These are phyloP conservation scores for Aspergillus persii DNA, from an alignment of 2,329 filamentous ascomycete genomes.

Conservation along the genomic window DNA sequence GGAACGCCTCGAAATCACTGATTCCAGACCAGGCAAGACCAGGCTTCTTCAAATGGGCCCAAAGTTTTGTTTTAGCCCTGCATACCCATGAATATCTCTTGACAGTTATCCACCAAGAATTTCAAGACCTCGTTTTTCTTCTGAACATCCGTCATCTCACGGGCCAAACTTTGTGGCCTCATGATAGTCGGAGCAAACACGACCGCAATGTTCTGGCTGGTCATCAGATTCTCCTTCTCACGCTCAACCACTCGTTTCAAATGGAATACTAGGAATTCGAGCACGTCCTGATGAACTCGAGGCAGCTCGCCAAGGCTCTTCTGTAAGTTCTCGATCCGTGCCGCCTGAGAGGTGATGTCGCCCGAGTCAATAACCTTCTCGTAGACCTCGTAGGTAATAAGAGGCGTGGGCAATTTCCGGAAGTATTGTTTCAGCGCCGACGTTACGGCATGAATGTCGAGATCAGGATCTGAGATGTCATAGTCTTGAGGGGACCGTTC, in stretches of 20 bases:
- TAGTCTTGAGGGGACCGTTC: slow-evolving; percentile 73
- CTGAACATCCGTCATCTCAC: slow-evolving; percentile 95
- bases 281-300: slow-evolving; percentile 77
- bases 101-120: slow-evolving; percentile 87
- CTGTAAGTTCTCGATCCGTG: slow-evolving; percentile 69
- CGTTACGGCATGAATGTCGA: slow-evolving; percentile 95
- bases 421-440: slow-evolving; percentile 98
- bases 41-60: slow-evolving; percentile 1
- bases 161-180: slow-evolving; percentile 82
- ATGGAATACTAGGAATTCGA: slow-evolving; percentile 94
- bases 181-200: slow-evolving; percentile 98
- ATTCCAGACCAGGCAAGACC: slow-evolving; percentile 8
- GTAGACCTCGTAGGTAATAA: slow-evolving; percentile 91
- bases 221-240: slow-evolving; percentile 91
- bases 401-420: slow-evolving; percentile 81
- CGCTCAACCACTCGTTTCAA: slow-evolving; percentile 79
- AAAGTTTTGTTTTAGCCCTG: slow-evolving; percentile 20
- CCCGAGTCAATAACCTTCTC: slow-evolving; percentile 73
- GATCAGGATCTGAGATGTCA: slow-evolving; percentile 87
- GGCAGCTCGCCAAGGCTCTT: slow-evolving; percentile 76
- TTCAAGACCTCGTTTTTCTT: slow-evolving; percentile 89
- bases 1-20: slow-evolving; percentile 9
- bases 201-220: slow-evolving; percentile 89
- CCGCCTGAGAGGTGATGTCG: slow-evolving; percentile 62
- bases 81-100: slow-evolving; percentile 66